Evolutionary conservation across 2,329 filamentous ascomycete species (phyloP), one percentile per base, ranked within the genome.

Genomic region (Teratosphaeria destructans): DNA sequence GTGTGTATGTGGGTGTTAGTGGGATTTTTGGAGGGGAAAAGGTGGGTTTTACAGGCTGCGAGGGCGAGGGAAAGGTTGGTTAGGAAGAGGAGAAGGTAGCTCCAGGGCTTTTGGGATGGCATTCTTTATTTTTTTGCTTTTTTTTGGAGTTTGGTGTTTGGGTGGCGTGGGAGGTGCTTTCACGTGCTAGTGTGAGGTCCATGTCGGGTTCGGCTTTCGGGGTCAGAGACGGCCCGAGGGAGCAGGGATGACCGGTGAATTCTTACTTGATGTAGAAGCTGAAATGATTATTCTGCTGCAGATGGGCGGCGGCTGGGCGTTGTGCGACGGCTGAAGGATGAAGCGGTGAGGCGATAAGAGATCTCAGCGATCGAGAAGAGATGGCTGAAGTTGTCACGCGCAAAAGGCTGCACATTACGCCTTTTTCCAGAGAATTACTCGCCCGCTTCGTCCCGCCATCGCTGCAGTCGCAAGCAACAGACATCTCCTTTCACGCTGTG

Each of bases 401-500:
- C 19, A 71, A 75, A 55, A 83, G 90, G 67, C 82, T 99, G 57
- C 90, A 99, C 76, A 94, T 99, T 67, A 87, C 89, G 16, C 94
- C 94, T 55, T 82, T 99, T 66, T 90, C 86, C 68, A 78, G 87
- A 47, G 83, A 87, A 7, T 82, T 97, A 19, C 79, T 94, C 59
- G 81, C 83, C 59, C 79, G 87, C 55, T 83, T 95, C 61, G 74
- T 99, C 55, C 85, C 89, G 26, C 79, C 86, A 0, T 82, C 86
- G 0, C 71, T 89, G 14, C 82, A 85, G 39, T 79, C 84, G 14
- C 78, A 78, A 54, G 90, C 89, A 23, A 84, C 85, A 62, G 89
- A 91, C 71, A 83, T 96, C 57, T 96, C 92, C n/a, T 96, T 87
- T 75, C 93, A 97, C 74, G 79, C 80, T 5, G 77, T 96, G 65